phyloP scores from a whole-genome alignment of 208 protist genomes.

The Leishmania amazonensis region DNA sequence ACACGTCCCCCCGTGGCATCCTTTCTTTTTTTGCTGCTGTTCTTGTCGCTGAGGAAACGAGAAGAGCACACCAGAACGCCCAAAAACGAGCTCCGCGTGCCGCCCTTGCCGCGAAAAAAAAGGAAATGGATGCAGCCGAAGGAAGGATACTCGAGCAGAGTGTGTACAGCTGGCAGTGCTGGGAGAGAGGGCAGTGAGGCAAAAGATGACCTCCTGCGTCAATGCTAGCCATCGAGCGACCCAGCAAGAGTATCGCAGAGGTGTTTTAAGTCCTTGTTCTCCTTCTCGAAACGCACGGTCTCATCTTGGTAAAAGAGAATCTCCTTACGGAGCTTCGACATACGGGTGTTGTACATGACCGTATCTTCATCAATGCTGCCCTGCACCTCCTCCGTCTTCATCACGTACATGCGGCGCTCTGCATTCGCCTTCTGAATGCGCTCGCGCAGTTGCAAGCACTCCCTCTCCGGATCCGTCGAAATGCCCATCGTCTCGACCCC shows the following conservation, averaged over 20 bases:
- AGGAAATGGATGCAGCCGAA: not conserved
- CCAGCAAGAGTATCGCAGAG: conserved; percentile 71
- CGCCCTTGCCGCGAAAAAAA: not conserved
- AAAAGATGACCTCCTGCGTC: too few species aligned
- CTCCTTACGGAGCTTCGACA: conserved; percentile 62
- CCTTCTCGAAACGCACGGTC: conserved; percentile 60
- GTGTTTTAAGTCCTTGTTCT: conserved; percentile 66
- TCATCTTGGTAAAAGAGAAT: conserved; percentile 73
- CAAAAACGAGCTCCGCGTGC: not conserved
- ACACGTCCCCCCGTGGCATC: too few species aligned
- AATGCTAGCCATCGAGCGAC: conserved; percentile 37
- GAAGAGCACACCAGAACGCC: not conserved
- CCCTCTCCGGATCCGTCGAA: conserved; percentile 51
- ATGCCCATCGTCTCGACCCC: conserved; percentile 42
- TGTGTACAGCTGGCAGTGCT: not conserved
- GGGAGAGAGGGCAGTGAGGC: not conserved
- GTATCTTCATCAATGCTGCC: conserved; percentile 48
- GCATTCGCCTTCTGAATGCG: conserved; percentile 63
- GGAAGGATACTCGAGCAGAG: not conserved
- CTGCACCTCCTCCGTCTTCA: conserved; percentile 61
- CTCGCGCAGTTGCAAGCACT: conserved; percentile 59
- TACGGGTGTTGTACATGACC: conserved; percentile 52
- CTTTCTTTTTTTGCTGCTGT: not conserved
- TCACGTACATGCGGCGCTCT: conserved; percentile 49
- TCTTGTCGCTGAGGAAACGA: not conserved